Base-by-base conservation (phyloP, 2,329 filamentous ascomycete species). In the Alternaria rosae region DNA sequence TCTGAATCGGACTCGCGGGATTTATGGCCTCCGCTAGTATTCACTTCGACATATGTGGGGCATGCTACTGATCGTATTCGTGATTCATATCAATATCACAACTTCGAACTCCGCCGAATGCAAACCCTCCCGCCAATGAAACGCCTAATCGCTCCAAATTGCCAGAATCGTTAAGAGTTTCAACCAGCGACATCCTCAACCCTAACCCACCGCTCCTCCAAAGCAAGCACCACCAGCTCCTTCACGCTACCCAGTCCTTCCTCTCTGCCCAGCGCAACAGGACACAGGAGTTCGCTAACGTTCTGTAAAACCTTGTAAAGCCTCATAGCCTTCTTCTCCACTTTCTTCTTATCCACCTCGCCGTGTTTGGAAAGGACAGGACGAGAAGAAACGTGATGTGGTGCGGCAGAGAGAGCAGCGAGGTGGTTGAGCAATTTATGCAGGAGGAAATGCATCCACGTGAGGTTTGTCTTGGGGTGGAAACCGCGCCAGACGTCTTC, bases 371-470 rank as follows among this genome's bases (percentile, higher is more conserved):
- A 58, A 12, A 38, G 25, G 6, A 30, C 42, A 28, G 13, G 17
- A 20, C 23, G 17, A 5, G 15, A 44, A 13, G 21, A 50, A 12
- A 69, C 54, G 15, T 69, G 57, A 3, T 63, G 44, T 1, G 62
- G 45, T 2, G 69, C 62, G 2, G 68, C 51, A 9, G 50, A 62
- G 13, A 42, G 10, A n/a, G 28, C 30, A 17, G 48, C 50, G 54
- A 84, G 61, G 54, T 82, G 76, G 45, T 77, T 70, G 23, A 89
- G 75, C 1, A 91, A 80, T 66, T 85, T 85, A 61, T 84, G 82
- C 12, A 90, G 81, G 5, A 91, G 76, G 70, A 88, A 89, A 52
- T 88, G 84, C 21, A 89, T 76, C 88, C 88, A 91, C 13, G 89
- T 80, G 13, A 89, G 79, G 66, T 90, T 91, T 3, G 88, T 89